Evolutionary conservation across 148 eudicot species (phyloP).

Genomic region (Silene uniflora): DNA sequence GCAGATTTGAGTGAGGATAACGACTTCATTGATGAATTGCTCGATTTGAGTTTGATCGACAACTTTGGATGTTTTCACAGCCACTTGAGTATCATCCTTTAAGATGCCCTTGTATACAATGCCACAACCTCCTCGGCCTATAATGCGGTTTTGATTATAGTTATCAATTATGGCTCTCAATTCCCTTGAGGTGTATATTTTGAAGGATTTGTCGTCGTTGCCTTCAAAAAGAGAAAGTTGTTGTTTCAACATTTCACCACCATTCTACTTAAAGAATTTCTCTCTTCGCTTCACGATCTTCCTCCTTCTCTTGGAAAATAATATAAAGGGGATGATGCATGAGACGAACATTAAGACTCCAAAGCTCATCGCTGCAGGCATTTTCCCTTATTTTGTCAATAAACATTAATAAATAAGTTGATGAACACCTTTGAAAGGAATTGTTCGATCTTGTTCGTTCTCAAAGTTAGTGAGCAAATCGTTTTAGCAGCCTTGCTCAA

Average conservation of each 20-base stretch:
- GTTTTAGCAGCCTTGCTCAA: too few relatives aligned
- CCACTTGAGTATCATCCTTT: too few relatives aligned
- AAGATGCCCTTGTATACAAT: too few relatives aligned
- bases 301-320: neutral
- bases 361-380: constrained; percentile 9
- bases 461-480: too few relatives aligned
- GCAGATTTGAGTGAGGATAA: too few relatives aligned
- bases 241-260: constrained; percentile 20
- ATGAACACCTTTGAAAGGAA: too few relatives aligned
- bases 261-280: constrained; percentile 21
- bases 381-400: too few relatives aligned
- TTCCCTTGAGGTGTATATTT: constrained; percentile 16
- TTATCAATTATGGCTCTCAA: constrained; percentile 14
- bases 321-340: neutral
- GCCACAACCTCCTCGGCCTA: constrained; percentile 26
- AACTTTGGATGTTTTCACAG: too few relatives aligned
- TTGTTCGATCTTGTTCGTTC: too few relatives aligned
- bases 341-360: neutral
- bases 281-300: constrained; percentile 12
- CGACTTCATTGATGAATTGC: too few relatives aligned
- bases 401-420: too few relatives aligned
- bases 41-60: too few relatives aligned
- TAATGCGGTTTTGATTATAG: constrained; percentile 12
- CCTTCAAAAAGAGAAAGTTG: neutral
- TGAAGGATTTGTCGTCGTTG: constrained; percentile 1